Evolutionary conservation across 2,329 filamentous ascomycete species (phyloP).

Genomic region (Ophiostoma australiae): DNA sequence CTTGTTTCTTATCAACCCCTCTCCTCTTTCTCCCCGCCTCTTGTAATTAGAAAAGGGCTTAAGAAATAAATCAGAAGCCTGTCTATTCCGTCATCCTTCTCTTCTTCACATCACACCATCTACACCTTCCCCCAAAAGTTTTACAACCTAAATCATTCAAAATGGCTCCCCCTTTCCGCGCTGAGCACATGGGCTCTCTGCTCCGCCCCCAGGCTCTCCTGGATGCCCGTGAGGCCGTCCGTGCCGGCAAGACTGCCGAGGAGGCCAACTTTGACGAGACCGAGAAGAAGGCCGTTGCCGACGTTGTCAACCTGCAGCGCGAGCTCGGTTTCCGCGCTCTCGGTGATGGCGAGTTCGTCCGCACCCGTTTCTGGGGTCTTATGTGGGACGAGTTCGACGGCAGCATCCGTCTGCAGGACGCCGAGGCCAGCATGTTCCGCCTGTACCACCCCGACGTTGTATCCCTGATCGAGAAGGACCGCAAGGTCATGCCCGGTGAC

Average conservation of each 20-base stretch:
- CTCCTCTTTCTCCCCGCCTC: not conserved
- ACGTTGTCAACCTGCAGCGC: constrained; percentile 56
- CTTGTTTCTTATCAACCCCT: not conserved
- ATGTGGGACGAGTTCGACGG: constrained; percentile 43
- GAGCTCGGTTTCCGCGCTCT: constrained; percentile 53
- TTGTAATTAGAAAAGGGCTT: not conserved
- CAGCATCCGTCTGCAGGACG: constrained; percentile 43
- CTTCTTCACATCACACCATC: not conserved
- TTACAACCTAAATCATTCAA: not conserved
- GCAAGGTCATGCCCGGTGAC: constrained; percentile 53
- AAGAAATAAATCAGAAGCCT: not conserved
- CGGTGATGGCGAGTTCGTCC: constrained; percentile 57
- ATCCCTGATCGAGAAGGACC: constrained; percentile 48
- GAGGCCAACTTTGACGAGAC: constrained; percentile 44
- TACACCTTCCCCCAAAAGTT: not conserved
- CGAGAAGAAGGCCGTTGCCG: constrained; percentile 55
- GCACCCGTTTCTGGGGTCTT: constrained; percentile 35
- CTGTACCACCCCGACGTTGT: constrained; percentile 53
- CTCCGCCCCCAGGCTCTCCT: constrained; percentile 60
- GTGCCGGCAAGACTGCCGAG: constrained; percentile 47
- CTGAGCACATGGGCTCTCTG: constrained; percentile 70
- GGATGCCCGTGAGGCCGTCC: constrained; percentile 50
- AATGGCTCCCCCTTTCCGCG: constrained; percentile 52
- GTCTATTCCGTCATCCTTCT: not conserved
- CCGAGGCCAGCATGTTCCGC: constrained; percentile 45